Conservation (phyloP, 129 eudicot species). For the Ambrosia artemisiifolia region DNA sequence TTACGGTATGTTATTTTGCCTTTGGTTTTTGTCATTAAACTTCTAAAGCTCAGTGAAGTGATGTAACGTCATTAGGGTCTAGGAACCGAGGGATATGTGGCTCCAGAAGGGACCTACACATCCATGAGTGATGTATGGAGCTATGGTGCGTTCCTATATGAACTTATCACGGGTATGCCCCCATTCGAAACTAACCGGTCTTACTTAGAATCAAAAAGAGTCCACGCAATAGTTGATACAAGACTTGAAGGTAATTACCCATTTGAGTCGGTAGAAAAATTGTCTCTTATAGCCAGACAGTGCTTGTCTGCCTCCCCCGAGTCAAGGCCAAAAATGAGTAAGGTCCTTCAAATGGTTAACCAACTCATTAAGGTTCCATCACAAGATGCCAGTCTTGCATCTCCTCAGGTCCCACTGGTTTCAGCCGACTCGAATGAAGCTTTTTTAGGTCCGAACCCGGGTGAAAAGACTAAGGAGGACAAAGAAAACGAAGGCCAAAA, state of each 20-base stretch:
- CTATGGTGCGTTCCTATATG: constrained; percentile 64
- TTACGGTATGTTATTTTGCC: constrained; percentile 37
- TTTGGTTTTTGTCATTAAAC: neutral
- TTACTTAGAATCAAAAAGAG: constrained; percentile 37
- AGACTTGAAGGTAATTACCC: constrained; percentile 51
- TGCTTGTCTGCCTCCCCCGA: neutral
- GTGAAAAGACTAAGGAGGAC: neutral
- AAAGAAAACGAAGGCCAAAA: too few species aligned
- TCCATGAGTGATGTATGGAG: constrained; percentile 63
- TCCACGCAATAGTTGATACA: constrained; percentile 51
- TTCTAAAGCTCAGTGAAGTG: neutral
- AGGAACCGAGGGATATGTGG: constrained; percentile 66
- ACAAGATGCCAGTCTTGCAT: neutral
- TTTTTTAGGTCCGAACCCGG: neutral
- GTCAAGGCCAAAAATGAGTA: neutral
- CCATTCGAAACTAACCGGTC: constrained; percentile 57
- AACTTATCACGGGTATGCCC: constrained; percentile 64
- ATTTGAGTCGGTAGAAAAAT: constrained; percentile 42
- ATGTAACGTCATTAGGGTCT: neutral
- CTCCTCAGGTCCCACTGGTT: neutral
- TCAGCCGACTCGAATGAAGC: neutral
- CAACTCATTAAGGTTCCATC: neutral
- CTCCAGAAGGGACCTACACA: constrained; percentile 59
- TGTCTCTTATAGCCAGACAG: constrained; percentile 42
- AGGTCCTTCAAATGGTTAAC: neutral